A percentile compares a stretch with the other conserved stretches of the same genome.
These are phyloP conservation scores for Linum lewisii DNA, from an alignment of 345 rosid species.

Conservation along the genomic window DNA sequence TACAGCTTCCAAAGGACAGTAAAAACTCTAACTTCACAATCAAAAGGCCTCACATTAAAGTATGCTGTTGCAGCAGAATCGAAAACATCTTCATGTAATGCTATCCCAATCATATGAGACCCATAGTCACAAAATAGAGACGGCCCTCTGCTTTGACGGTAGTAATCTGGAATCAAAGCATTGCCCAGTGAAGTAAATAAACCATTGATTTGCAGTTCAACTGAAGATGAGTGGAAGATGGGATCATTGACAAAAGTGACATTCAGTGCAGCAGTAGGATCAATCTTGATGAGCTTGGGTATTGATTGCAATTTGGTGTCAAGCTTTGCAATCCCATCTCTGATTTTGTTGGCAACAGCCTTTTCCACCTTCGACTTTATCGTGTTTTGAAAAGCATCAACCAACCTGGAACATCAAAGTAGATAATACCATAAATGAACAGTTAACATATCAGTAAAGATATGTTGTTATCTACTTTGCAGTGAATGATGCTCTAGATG, in stretches of 20 bases:
- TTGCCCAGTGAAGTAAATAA: constrained; percentile 30
- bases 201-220: constrained; percentile 45
- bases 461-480: no score
- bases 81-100: constrained; percentile 49
- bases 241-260: constrained; percentile 51
- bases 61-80: constrained; percentile 49
- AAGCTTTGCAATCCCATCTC: constrained; percentile 44
- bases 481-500: no score
- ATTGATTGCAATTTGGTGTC: constrained; percentile 50
- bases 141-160: constrained; percentile 10
- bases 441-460: not conserved
- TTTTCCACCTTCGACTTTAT: no score
- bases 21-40: not conserved
- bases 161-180: constrained; percentile 14
- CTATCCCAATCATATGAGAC: constrained; percentile 41
- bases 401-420: no score
- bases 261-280: constrained; percentile 45
- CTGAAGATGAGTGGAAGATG: constrained; percentile 31
- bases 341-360: no score
- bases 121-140: constrained; percentile 14
- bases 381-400: no score
- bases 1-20: no score
- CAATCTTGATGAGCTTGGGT: constrained; percentile 43
- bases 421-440: constrained; percentile 4
- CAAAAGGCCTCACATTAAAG: constrained; percentile 48